Evolutionary conservation across 108 stramenopile genomes (phyloP), one percentile per base, ranked within the genome.

Genomic region (Stephanodiscus triporus): DNA sequence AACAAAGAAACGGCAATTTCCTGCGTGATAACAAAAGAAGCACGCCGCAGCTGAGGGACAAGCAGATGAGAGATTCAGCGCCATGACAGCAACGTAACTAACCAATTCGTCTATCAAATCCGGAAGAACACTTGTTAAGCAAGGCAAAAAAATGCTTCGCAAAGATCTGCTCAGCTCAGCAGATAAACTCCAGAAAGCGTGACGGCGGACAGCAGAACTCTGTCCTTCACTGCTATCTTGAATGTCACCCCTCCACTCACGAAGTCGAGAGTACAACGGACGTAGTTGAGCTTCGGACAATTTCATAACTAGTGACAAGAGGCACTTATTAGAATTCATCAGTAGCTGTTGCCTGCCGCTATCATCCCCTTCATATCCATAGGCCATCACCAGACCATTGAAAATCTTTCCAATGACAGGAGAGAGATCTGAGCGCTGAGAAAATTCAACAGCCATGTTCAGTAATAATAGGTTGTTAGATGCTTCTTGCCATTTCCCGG

Each of bases 211-310:
- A 20, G 64, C 32, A 6, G 58, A 37, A 0, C 64, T 71, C 32
- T 56, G 22, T n/a, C 45, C 22, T 8, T 72, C 60, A 43, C 72
- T 54, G 9, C 75, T 57, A 9, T 63, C 59, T 26, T 61, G 54
- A 45, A 88, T 70, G 29, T 76, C 83, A 13, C 90, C 88, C 51
- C 86, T 86, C 94, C 94, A 95, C 27, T 87, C 90, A 48, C 89
- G 80, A 47, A 95, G 67, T 57, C 82, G 83, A 5, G 78, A 66
- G 66, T 90, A 90, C 17, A 95, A 59, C 7, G 83, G 88, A 45
- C 94, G 91, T n/a, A 95, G 76, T 66, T 95, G 94, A 3, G 87
- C 58, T 72, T 95, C 94, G 11, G 94, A 95, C 20, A 93, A 55
- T 69, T 95, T 95, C 86, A 95, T 82, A 1, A 91, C 88, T 26